phyloP scores from a whole-genome alignment of 1,139 yeast genomes.

The Pichia sp. region DNA sequence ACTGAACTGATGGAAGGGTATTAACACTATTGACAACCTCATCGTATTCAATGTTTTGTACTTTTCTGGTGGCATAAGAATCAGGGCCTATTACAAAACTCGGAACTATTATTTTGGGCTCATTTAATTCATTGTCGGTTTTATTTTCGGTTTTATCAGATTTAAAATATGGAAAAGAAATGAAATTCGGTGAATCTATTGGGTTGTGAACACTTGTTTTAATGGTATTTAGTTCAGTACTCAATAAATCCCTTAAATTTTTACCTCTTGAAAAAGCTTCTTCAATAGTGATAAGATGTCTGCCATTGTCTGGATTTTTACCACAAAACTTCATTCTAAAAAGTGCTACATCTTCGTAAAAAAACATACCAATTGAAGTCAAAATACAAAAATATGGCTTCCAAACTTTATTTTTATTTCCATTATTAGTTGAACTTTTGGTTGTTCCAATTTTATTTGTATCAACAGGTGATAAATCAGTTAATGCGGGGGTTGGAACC shows the following conservation, averaged over 20 bases:
- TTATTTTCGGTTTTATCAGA: conserved; percentile 7
- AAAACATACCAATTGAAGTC: conserved; percentile 39
- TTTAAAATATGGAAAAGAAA: conserved; percentile 10
- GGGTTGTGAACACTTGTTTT: not conserved
- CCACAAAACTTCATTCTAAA: conserved; percentile 25
- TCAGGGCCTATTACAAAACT: conserved; percentile 25
- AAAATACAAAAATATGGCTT: conserved; percentile 36
- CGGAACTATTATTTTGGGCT: conserved; percentile 22
- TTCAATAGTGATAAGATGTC: conserved; percentile 25
- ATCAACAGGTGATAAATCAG: conserved; percentile 3
- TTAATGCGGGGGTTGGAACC: conserved; percentile 1
- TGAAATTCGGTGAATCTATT: conserved; percentile 2
- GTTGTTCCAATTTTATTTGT: not conserved
- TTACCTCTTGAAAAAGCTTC: conserved; percentile 18
- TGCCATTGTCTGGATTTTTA: conserved; percentile 4
- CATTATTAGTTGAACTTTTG: not conserved
- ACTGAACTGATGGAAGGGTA: not conserved
- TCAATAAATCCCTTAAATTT: not conserved
- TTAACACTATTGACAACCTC: conserved; percentile 13
- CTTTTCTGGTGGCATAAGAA: conserved; percentile 30
- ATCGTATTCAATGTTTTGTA: conserved; percentile 22
- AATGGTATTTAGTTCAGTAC: not conserved
- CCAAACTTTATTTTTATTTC: conserved; percentile 30
- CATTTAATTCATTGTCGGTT: not conserved
- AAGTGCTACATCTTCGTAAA: conserved; percentile 33